Conservation (phyloP, 176 grass and related monocot species). For the Hordeum marinum region DNA sequence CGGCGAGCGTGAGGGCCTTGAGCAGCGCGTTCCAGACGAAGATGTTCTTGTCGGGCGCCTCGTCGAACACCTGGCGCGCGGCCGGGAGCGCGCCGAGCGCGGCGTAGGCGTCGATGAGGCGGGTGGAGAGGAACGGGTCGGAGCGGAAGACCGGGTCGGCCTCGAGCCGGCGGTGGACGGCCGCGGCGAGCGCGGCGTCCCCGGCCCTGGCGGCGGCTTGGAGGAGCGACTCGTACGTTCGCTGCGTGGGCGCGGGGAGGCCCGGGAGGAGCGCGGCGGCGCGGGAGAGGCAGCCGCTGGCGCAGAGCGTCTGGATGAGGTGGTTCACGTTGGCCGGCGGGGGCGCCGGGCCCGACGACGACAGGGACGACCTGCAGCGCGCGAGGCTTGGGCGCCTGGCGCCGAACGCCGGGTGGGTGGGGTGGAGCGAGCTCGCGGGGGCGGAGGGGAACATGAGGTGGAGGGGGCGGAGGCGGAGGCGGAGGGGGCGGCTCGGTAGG, state of each 20-base stretch:
- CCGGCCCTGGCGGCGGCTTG: constrained; percentile 35
- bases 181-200: constrained; percentile 23
- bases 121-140: constrained; percentile 68
- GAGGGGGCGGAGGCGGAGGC: constrained; percentile 5
- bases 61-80: constrained; percentile 74
- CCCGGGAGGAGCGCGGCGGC: constrained; percentile 52
- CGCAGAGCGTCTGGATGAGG: constrained; percentile 67
- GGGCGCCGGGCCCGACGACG: constrained; percentile 5
- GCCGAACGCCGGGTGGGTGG: constrained; percentile 1
- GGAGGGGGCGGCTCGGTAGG: constrained; percentile 9
- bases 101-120: constrained; percentile 69
- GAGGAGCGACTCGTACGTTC: constrained; percentile 75
- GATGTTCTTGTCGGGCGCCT: constrained; percentile 57
- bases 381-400: background rate
- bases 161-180: constrained; percentile 51
- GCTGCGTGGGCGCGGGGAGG: constrained; percentile 63
- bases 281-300: constrained; percentile 36
- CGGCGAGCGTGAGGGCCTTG: constrained; percentile 51
- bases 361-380: constrained; percentile 31
- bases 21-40: constrained; percentile 85
- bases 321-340: constrained; percentile 38
- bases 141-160: constrained; percentile 41
- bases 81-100: constrained; percentile 37
- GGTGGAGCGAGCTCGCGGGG: constrained; percentile 29
- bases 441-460: constrained; percentile 14